These are phyloP conservation scores for Starmerella lactis-condensi DNA, from an alignment of 805 yeast genomes.

Conservation along the genomic window DNA sequence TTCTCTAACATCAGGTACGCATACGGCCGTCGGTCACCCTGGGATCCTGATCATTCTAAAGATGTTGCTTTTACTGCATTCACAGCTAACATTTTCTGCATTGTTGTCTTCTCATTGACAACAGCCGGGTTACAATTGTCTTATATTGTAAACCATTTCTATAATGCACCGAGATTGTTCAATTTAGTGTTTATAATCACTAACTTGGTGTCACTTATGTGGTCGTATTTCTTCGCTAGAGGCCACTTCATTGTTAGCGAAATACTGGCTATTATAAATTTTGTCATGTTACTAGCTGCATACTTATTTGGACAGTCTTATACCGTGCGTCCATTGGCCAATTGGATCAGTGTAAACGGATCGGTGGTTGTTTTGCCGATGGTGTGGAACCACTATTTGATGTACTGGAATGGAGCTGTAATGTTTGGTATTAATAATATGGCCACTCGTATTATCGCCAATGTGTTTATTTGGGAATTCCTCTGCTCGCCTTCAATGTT, in stretches of 20 bases:
- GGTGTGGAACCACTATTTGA: conserved; percentile 52
- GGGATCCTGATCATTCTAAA: conserved; percentile 28
- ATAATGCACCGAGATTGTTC: conserved; percentile 18
- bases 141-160: conserved; percentile 21
- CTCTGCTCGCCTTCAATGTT: conserved; percentile 43
- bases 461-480: conserved; percentile 61
- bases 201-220: conserved; percentile 40
- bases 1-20: conserved; percentile 40
- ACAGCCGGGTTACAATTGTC: conserved; percentile 34
- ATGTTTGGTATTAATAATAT: conserved; percentile 40
- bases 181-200: conserved; percentile 47
- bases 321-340: conserved; percentile 31
- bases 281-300: conserved; percentile 37
- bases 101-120: conserved; percentile 40
- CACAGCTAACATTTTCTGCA: conserved; percentile 27
- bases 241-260: conserved; percentile 43
- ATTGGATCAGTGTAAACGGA: conserved; percentile 43
- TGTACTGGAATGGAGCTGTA: conserved; percentile 78
- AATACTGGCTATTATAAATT: conserved; percentile 38
- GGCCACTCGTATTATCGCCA: conserved; percentile 51
- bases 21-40: conserved; percentile 34
- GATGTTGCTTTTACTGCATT: conserved; percentile 52
- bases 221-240: conserved; percentile 45
- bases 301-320: conserved; percentile 46
- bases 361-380: conserved; percentile 53